These are phyloP conservation scores for Cocos nucifera DNA, from an alignment of 176 grass and related monocot species.

Conservation along the genomic window DNA sequence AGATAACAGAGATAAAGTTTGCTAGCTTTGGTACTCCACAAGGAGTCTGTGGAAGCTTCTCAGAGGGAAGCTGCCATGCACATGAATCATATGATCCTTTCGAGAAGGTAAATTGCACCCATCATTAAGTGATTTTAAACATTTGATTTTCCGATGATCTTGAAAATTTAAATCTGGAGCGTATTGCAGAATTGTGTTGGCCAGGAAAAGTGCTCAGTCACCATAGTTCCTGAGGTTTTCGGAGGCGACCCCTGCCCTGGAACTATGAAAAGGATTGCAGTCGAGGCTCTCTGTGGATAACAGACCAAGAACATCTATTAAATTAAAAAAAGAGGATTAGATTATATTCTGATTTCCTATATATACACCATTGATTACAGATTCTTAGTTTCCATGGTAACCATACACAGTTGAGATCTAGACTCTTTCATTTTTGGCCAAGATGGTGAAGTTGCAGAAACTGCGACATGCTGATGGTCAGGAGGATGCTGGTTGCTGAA, in stretches of 20 bases:
- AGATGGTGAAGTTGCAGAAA: constrained; percentile 51
- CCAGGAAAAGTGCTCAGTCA: constrained; percentile 61
- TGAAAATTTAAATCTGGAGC: constrained; percentile 5
- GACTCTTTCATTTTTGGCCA: constrained; percentile 32
- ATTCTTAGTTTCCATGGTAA: constrained; percentile 16
- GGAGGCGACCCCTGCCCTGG: constrained; percentile 92
- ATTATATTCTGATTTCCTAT: constrained; percentile 8
- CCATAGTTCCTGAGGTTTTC: constrained; percentile 52
- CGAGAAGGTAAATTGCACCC: constrained; percentile 64
- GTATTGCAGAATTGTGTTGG: constrained; percentile 66
- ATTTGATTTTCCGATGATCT: constrained; percentile 4
- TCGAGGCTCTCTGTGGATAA: constrained; percentile 71
- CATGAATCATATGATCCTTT: constrained; percentile 91
- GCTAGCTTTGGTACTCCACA: constrained; percentile 92
- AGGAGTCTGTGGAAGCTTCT: constrained; percentile 65
- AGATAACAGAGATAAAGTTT: constrained; percentile 80
- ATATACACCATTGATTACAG: constrained; percentile 10
- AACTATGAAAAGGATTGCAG: constrained; percentile 70
- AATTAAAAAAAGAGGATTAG: neutral
- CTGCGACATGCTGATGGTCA: constrained; percentile 28
- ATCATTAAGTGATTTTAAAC: neutral
- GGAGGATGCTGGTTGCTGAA: constrained; percentile 25
- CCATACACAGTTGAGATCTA: neutral
- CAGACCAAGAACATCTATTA: neutral
- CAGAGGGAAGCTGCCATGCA: constrained; percentile 82